A percentile compares a stretch with the other conserved stretches of the same genome.
These are phyloP conservation scores for Hypholoma sublateritium DNA, from an alignment of 768 basidiomycete genomes.

Conservation along the genomic window DNA sequence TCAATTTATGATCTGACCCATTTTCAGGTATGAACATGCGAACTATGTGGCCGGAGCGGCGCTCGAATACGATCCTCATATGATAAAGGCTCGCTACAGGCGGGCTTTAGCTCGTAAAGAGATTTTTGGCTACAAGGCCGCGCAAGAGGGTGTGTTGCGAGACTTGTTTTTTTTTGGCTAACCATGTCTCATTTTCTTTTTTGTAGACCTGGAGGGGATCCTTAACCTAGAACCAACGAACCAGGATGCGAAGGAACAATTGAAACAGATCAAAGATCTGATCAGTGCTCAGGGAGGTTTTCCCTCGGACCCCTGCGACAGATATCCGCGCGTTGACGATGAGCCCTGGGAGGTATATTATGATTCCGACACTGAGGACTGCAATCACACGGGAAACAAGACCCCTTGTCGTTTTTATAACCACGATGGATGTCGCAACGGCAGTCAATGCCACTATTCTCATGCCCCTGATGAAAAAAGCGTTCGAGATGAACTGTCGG, in stretches of 20 bases:
- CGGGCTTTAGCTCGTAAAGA: conserved; percentile 37
- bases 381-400: conserved; percentile 42
- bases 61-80: conserved; percentile 31
- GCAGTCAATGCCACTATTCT: conserved; percentile 38
- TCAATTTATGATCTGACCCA: background rate
- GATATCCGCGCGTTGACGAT: conserved; percentile 25
- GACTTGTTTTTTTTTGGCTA: background rate
- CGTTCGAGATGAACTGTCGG: conserved; percentile 49
- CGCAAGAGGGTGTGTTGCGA: conserved; percentile 23
- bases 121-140: conserved; percentile 20
- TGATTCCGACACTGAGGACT: conserved; percentile 53
- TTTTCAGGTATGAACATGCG: conserved; percentile 31
- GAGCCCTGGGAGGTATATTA: conserved; percentile 28
- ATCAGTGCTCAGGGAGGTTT: conserved; percentile 10
- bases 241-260: conserved; percentile 16
- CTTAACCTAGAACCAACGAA: conserved; percentile 22
- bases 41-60: conserved; percentile 32
- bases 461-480: conserved; percentile 54
- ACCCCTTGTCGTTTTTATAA: conserved; percentile 56
- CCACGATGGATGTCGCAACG: conserved; percentile 41
- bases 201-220: conserved; percentile 27
- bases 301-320: conserved; percentile 9
- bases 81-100: conserved; percentile 37
- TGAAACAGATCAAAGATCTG: conserved; percentile 9
- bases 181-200: background rate